Conservation (phyloP, 768 basidiomycete species). For the Russula olivacea region DNA sequence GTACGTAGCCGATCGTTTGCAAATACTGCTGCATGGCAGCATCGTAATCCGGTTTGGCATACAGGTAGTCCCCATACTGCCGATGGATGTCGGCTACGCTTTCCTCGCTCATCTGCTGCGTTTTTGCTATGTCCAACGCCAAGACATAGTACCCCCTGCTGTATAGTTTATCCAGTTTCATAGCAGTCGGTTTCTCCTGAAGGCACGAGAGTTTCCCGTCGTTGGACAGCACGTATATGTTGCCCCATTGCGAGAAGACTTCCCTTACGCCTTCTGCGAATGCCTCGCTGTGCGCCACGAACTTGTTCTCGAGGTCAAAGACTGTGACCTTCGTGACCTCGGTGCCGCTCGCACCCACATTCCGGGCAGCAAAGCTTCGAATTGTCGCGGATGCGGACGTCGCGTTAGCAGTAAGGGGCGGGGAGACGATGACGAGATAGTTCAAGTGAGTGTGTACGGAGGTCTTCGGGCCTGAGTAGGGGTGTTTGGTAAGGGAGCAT, state of each 20-base stretch:
- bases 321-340: slow-evolving; percentile 79
- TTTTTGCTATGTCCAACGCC: slow-evolving; percentile 78
- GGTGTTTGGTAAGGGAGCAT: background rate
- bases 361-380: slow-evolving; percentile 60
- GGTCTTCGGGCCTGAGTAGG: slow-evolving; percentile 58
- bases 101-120: slow-evolving; percentile 63
- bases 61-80: slow-evolving; percentile 88
- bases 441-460: slow-evolving; percentile 72
- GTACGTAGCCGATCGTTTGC: slow-evolving; percentile 81
- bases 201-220: slow-evolving; percentile 70
- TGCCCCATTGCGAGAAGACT: slow-evolving; percentile 75
- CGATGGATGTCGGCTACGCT: slow-evolving; percentile 84
- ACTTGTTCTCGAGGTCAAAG: slow-evolving; percentile 88
- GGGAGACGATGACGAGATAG: slow-evolving; percentile 87
- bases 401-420: slow-evolving; percentile 66
- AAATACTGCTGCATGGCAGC: slow-evolving; percentile 90
- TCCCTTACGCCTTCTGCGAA: slow-evolving; percentile 81
- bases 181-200: slow-evolving; percentile 71
- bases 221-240: slow-evolving; percentile 71
- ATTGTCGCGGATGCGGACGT: slow-evolving; percentile 67
- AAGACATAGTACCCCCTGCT: slow-evolving; percentile 70
- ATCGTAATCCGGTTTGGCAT: slow-evolving; percentile 87
- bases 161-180: slow-evolving; percentile 85
- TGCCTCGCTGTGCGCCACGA: slow-evolving; percentile 76
- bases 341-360: slow-evolving; percentile 38